These are phyloP conservation scores for Cyclospora cayetanensis DNA, from an alignment of 169 alveolate species.

Conservation along the genomic window DNA sequence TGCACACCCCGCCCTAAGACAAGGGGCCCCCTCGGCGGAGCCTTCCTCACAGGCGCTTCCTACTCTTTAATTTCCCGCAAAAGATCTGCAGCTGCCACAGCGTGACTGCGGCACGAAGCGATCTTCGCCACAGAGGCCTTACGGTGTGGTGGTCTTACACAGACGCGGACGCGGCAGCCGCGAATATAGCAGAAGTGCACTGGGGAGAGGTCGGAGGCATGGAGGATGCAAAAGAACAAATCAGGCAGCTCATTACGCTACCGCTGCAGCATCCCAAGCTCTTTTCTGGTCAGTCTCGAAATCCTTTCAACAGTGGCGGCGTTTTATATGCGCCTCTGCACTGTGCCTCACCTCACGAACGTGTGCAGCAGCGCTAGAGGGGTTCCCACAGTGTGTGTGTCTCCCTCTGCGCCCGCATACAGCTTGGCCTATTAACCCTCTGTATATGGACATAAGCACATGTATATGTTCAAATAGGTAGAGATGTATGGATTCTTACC, in stretches of 20 bases:
- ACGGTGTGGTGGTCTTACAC: not conserved
- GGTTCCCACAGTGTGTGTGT: not conserved
- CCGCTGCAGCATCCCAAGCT: slow-evolving; percentile 55
- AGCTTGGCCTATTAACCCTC: too few species aligned
- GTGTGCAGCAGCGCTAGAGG: not conserved
- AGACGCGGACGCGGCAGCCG: not conserved
- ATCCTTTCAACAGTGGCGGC: too few species aligned
- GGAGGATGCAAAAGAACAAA: slow-evolving; percentile 86
- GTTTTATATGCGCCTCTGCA: too few species aligned
- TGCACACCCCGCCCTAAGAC: not conserved
- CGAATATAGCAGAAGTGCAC: slow-evolving; percentile 70
- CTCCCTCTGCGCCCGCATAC: not conserved
- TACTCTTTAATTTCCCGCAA: not conserved
- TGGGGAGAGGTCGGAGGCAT: slow-evolving; percentile 92
- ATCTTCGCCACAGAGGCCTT: not conserved
- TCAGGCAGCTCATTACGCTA: slow-evolving; percentile 79
- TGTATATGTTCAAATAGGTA: too few species aligned
- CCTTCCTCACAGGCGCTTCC: not conserved
- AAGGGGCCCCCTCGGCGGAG: not conserved
- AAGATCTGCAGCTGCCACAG: not conserved
- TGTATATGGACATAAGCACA: too few species aligned
- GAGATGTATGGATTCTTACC: too few species aligned
- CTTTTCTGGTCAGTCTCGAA: not conserved
- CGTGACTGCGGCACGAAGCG: not conserved
- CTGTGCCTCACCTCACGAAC: too few species aligned